phyloP scores from a whole-genome alignment of 2,329 filamentous ascomycete genomes.

The Thermomyces lanuginosus region DNA sequence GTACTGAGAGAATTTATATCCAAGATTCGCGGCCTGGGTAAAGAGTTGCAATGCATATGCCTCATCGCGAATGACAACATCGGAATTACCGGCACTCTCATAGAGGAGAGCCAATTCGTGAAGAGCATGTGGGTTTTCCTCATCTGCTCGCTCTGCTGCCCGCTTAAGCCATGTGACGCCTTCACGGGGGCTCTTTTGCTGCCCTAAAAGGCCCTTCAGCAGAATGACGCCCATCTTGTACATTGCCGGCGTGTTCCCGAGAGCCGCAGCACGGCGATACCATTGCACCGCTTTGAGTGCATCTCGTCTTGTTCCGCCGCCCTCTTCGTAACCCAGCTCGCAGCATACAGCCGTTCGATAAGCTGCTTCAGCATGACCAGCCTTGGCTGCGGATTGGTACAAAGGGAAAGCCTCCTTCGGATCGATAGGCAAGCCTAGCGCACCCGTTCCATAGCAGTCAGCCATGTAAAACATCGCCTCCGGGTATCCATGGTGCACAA shows the following conservation, averaged over 20 bases:
- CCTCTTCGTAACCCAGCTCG: constrained; percentile 87
- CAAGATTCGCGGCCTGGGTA: constrained; percentile 67
- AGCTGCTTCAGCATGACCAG: constrained; percentile 68
- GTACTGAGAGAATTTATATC: constrained; percentile 92
- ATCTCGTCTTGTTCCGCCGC: constrained; percentile 80
- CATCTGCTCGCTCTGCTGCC: constrained; percentile 72
- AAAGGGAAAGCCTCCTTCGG: constrained; percentile 84
- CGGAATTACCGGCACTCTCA: constrained; percentile 41
- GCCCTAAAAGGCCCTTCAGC: constrained; percentile 83
- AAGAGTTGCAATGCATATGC: constrained; percentile 67
- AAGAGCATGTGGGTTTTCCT: constrained; percentile 83
- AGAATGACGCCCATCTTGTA: constrained; percentile 97
- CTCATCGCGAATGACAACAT: constrained; percentile 66
- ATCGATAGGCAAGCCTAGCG: constrained; percentile 63
- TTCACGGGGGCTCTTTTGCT: constrained; percentile 65
- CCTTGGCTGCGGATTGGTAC: constrained; percentile 86
- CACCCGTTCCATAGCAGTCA: constrained; percentile 71
- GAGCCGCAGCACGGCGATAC: constrained; percentile 82
- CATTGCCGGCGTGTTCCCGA: constrained; percentile 88
- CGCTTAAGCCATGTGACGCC: constrained; percentile 85
- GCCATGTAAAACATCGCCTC: constrained; percentile 92
- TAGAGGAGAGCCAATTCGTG: constrained; percentile 64
- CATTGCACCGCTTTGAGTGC: constrained; percentile 91
- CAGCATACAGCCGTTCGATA: constrained; percentile 95
- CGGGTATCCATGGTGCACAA: constrained; percentile 53